Evolutionary conservation across 148 eudicot species (phyloP).

Genomic region (Euryodendron excelsum): DNA sequence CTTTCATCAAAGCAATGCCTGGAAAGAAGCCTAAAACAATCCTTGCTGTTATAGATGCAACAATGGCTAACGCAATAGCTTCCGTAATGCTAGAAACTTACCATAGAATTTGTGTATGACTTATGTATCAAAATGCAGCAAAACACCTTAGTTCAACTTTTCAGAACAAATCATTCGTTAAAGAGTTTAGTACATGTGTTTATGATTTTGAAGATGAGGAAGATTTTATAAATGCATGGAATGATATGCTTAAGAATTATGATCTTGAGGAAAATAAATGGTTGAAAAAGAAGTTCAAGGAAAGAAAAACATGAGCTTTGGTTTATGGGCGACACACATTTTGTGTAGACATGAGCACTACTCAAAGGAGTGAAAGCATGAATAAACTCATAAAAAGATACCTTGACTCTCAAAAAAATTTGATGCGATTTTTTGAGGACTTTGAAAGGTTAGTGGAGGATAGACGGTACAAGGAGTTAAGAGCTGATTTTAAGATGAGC

Average conservation of each 20-base stretch:
- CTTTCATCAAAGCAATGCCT: constrained; percentile 5
- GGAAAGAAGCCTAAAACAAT: constrained; percentile 27
- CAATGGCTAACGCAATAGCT: constrained; percentile 12
- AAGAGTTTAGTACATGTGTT: constrained; percentile 12
- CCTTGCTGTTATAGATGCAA: constrained; percentile 15
- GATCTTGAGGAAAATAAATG: not conserved
- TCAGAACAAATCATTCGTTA: not conserved
- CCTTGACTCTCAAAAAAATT: constrained; percentile 1
- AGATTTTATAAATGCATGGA: constrained; percentile 9
- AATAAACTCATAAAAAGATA: constrained; percentile 12
- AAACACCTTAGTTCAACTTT: constrained; percentile 9
- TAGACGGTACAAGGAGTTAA: constrained; percentile 3
- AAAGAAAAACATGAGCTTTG: constrained; percentile 17
- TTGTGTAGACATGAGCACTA: constrained; percentile 16
- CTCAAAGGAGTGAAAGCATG: constrained; percentile 16
- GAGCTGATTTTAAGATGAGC: not conserved
- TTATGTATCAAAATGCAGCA: constrained; percentile 15
- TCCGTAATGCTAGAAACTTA: constrained; percentile 11
- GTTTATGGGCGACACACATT: constrained; percentile 7
- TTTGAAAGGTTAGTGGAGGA: no score
- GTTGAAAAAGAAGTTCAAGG: not conserved
- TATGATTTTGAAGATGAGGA: constrained; percentile 8
- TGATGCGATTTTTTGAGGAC: constrained; percentile 15
- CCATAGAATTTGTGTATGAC: constrained; percentile 24
- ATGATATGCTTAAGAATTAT: not conserved